Evolutionary conservation across 345 rosid species (phyloP).

Genomic region (Citrus cavaleriei): DNA sequence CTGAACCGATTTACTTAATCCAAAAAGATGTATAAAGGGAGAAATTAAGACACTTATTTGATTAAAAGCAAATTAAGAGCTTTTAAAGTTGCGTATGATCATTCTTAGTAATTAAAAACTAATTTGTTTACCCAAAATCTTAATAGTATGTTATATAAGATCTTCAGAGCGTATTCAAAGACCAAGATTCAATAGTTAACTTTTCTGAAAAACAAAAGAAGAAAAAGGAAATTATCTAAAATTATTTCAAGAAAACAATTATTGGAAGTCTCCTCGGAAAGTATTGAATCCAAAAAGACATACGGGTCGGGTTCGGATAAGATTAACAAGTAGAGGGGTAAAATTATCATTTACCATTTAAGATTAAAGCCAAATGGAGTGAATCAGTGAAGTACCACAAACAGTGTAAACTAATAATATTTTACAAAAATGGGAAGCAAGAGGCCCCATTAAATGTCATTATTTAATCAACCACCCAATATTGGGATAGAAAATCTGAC

Average conservation of each 20-base stretch:
- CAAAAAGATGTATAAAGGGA: too few species aligned
- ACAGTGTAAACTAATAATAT: neutral
- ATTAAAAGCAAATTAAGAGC: too few species aligned
- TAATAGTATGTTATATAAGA: too few species aligned
- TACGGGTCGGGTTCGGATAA: neutral
- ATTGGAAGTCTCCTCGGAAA: neutral
- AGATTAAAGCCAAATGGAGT: neutral
- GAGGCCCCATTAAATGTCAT: conserved; percentile 15
- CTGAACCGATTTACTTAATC: too few species aligned
- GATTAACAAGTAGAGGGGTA: neutral
- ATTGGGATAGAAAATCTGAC: conserved; percentile 27
- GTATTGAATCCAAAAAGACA: neutral
- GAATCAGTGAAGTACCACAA: neutral
- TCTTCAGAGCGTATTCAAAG: too few species aligned
- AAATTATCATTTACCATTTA: neutral
- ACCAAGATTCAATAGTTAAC: too few species aligned
- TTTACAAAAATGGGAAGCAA: neutral
- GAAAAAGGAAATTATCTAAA: neutral
- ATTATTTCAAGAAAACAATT: neutral
- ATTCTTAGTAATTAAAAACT: too few species aligned
- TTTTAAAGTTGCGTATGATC: neutral
- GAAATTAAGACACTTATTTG: too few species aligned
- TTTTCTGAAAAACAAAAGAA: too few species aligned
- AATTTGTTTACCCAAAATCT: neutral
- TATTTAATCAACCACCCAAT: conserved; percentile 29